These are phyloP conservation scores for Paecilomyces fulvus DNA, from an alignment of 2,329 filamentous ascomycete species.

Conservation along the genomic window DNA sequence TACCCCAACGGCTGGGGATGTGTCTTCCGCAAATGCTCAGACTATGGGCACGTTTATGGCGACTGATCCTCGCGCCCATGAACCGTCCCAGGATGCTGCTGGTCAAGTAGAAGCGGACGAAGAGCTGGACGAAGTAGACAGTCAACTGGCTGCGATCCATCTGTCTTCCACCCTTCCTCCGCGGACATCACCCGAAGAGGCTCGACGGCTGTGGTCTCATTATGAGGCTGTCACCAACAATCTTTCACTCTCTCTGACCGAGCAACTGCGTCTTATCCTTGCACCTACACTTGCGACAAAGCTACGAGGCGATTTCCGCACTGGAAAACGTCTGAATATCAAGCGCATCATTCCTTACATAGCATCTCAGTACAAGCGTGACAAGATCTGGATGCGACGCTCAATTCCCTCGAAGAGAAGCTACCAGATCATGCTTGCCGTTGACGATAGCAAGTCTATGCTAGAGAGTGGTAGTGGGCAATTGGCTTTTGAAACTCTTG, in stretches of 20 bases:
- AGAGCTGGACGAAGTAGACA: conserved; percentile 41
- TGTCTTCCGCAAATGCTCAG: conserved; percentile 29
- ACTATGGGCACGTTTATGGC: conserved; percentile 45
- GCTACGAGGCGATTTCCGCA: conserved; percentile 91
- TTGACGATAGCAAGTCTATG: conserved; percentile 95
- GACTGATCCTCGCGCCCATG: conserved; percentile 34
- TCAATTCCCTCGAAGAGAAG: conserved; percentile 83
- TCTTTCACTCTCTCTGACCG: conserved; percentile 80
- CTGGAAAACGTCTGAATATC: conserved; percentile 96
- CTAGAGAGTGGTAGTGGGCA: conserved; percentile 66
- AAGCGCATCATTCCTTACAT: conserved; percentile 99
- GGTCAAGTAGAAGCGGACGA: conserved; percentile 37
- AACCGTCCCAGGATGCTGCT: conserved; percentile 16
- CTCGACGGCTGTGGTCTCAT: conserved; percentile 71
- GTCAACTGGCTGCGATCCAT: conserved; percentile 63
- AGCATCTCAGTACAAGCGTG: conserved; percentile 92
- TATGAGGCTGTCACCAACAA: conserved; percentile 79
- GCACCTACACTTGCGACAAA: conserved; percentile 92
- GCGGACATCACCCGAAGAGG: conserved; percentile 44
- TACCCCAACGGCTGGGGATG: conserved; percentile 31
- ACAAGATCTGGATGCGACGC: conserved; percentile 99
- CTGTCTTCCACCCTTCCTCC: conserved; percentile 46
- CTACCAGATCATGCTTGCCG: conserved; percentile 95
- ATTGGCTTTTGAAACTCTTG: conserved; percentile 87
- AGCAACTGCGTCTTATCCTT: conserved; percentile 91